Evolutionary conservation across 1,139 yeast species (phyloP).

Genomic region (Saccharomycopsis hybrid): DNA sequence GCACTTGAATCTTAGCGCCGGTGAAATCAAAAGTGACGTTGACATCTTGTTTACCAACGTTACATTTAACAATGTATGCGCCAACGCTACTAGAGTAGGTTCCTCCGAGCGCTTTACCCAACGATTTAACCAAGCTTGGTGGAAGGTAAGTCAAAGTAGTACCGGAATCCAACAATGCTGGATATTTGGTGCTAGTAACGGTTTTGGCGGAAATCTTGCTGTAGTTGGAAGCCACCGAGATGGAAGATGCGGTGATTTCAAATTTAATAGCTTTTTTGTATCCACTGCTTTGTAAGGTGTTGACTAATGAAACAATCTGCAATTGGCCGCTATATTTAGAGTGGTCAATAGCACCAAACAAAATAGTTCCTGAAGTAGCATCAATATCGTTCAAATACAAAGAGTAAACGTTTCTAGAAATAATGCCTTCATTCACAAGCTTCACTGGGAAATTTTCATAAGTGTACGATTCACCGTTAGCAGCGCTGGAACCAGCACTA

Average conservation of each 20-base stretch:
- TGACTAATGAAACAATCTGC: slow-evolving; percentile 39
- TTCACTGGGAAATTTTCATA: slow-evolving; percentile 56
- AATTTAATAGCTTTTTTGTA: slow-evolving; percentile 32
- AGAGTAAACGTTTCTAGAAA: slow-evolving; percentile 47
- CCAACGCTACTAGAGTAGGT: slow-evolving; percentile 30
- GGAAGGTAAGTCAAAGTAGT: slow-evolving; percentile 57
- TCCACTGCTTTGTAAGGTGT: slow-evolving; percentile 29
- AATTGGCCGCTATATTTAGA: slow-evolving; percentile 44
- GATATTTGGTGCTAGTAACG: slow-evolving; percentile 26
- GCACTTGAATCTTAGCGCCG: slow-evolving; percentile 41
- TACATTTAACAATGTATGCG: slow-evolving; percentile 33
- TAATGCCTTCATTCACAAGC: slow-evolving; percentile 46
- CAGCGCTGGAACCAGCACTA: slow-evolving; percentile 27
- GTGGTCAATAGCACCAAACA: slow-evolving; percentile 57
- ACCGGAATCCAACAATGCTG: slow-evolving; percentile 63
- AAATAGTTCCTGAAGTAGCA: slow-evolving; percentile 38
- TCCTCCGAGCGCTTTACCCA: slow-evolving; percentile 38
- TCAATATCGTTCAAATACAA: slow-evolving; percentile 38
- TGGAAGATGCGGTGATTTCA: slow-evolving; percentile 39
- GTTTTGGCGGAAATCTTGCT: slow-evolving; percentile 27
- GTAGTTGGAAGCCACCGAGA: slow-evolving; percentile 33
- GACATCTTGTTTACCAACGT: slow-evolving; percentile 24
- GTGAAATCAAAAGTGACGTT: slow-evolving; percentile 44
- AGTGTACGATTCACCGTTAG: slow-evolving; percentile 22
- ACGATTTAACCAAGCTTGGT: slow-evolving; percentile 30